These are phyloP conservation scores for Cucurbita ficifolia DNA, from an alignment of 306 rosid species.

Conservation along the genomic window DNA sequence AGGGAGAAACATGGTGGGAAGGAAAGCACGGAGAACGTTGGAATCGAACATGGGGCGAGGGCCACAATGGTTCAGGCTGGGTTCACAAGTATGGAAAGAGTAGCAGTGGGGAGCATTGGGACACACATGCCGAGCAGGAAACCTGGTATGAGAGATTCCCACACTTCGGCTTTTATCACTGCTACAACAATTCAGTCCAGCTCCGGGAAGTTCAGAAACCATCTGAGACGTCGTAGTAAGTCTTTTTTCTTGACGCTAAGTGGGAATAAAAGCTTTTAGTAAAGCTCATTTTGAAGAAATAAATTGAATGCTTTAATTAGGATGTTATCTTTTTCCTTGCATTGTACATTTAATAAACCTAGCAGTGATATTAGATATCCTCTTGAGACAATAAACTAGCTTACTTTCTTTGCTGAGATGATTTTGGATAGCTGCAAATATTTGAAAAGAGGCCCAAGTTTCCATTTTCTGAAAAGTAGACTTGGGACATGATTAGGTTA, in stretches of 20 bases:
- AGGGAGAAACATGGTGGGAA: conserved; percentile 97
- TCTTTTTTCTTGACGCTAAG: neutral
- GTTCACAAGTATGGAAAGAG: conserved; percentile 91
- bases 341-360: neutral
- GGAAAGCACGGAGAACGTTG: conserved; percentile 68
- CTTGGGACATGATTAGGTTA: too few relatives aligned
- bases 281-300: neutral
- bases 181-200: conserved; percentile 74
- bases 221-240: conserved; percentile 20
- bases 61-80: conserved; percentile 87
- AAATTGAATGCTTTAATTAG: neutral
- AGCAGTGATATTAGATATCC: neutral
- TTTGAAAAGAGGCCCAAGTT: too few relatives aligned
- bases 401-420: neutral
- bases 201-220: conserved; percentile 71
- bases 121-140: conserved; percentile 61
- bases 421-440: neutral
- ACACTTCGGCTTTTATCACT: conserved; percentile 73
- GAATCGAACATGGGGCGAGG: conserved; percentile 96
- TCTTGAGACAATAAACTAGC: neutral
- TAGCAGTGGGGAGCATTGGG: conserved; percentile 98
- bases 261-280: neutral
- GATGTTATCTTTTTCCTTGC: neutral
- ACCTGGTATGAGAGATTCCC: conserved; percentile 93
- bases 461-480: too few relatives aligned